Conservation (phyloP, 805 yeast genomes). For the Kodamaea leandrae region DNA sequence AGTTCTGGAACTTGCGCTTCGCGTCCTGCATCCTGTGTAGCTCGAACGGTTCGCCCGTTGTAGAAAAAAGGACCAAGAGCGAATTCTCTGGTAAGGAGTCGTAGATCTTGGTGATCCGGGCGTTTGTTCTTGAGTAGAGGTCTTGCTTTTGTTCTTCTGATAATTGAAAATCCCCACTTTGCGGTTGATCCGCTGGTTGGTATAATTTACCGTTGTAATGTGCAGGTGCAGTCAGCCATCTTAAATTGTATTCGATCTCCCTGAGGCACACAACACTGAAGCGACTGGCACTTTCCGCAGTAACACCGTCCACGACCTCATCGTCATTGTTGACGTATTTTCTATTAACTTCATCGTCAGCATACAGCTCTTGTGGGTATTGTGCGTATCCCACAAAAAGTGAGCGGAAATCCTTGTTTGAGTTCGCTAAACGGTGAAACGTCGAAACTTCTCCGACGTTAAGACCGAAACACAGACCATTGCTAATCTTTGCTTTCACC, state of each 20-base stretch:
- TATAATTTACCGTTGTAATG: slow-evolving; percentile 20
- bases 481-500: slow-evolving; percentile 62
- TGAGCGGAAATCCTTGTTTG: slow-evolving; percentile 13
- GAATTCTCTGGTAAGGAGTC: slow-evolving; percentile 55
- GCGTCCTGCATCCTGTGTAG: slow-evolving; percentile 45
- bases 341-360: slow-evolving; percentile 19
- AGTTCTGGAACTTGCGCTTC: slow-evolving; percentile 42
- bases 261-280: slow-evolving; percentile 55
- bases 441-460: slow-evolving; percentile 24
- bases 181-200: slow-evolving; percentile 10
- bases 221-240: slow-evolving; percentile 24
- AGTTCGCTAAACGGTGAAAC: slow-evolving; percentile 12
- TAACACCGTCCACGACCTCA: slow-evolving; percentile 47
- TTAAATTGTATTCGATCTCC: slow-evolving; percentile 51
- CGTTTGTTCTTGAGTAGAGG: slow-evolving; percentile 36
- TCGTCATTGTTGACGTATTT: slow-evolving; percentile 57
- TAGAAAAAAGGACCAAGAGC: slow-evolving; percentile 58
- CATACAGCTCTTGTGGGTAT: slow-evolving; percentile 16
- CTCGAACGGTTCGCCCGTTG: slow-evolving; percentile 57
- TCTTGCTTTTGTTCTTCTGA: slow-evolving; percentile 8
- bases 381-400: slow-evolving; percentile 25
- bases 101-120: slow-evolving; percentile 49
- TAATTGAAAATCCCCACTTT: not conserved
- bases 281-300: slow-evolving; percentile 30
- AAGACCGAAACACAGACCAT: slow-evolving; percentile 65